Evolutionary conservation across 2,329 filamentous ascomycete genomes (phyloP).

Genomic region (Aspergillus terreus): DNA sequence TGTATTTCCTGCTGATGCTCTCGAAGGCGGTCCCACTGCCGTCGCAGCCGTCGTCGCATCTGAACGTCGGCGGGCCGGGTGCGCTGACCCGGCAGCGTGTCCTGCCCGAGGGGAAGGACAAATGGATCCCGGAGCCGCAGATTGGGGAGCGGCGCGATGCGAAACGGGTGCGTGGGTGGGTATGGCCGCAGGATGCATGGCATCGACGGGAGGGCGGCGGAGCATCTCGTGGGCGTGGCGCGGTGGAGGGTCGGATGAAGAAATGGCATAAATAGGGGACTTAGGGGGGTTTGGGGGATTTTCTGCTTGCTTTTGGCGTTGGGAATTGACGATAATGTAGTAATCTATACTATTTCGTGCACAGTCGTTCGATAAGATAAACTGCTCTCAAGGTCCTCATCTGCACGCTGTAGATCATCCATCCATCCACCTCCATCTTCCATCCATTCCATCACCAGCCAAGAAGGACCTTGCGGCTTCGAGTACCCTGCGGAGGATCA

Average conservation of each 20-base stretch:
- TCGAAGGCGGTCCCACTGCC: constrained; percentile 59
- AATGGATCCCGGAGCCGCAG: constrained; percentile 60
- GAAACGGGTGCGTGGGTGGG: constrained; percentile 59
- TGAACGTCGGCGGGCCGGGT: constrained; percentile 59
- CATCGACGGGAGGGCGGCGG: constrained; percentile 53
- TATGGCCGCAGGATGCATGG: constrained; percentile 59
- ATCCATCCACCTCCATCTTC: too few relatives aligned
- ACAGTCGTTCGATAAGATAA: background rate
- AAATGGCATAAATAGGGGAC: constrained; percentile 34
- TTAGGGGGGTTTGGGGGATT: background rate
- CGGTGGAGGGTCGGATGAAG: constrained; percentile 22
- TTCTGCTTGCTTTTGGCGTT: background rate
- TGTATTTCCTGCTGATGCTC: constrained; percentile 65
- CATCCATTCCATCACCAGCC: background rate
- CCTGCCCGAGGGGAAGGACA: constrained; percentile 52
- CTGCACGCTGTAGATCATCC: background rate
- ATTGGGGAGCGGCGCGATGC: constrained; percentile 59
- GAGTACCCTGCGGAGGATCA: constrained; percentile 28
- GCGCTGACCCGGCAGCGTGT: constrained; percentile 55
- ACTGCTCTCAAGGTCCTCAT: constrained; percentile 25
- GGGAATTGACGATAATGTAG: background rate
- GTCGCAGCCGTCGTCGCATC: constrained; percentile 53
- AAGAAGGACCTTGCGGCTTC: constrained; percentile 26
- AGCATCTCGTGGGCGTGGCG: constrained; percentile 20
- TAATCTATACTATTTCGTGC: background rate